A percentile compares a stretch with the other conserved stretches of the same genome.
These are phyloP conservation scores for Eutrema japonicum DNA, from an alignment of 345 rosid genomes.

Conservation along the genomic window DNA sequence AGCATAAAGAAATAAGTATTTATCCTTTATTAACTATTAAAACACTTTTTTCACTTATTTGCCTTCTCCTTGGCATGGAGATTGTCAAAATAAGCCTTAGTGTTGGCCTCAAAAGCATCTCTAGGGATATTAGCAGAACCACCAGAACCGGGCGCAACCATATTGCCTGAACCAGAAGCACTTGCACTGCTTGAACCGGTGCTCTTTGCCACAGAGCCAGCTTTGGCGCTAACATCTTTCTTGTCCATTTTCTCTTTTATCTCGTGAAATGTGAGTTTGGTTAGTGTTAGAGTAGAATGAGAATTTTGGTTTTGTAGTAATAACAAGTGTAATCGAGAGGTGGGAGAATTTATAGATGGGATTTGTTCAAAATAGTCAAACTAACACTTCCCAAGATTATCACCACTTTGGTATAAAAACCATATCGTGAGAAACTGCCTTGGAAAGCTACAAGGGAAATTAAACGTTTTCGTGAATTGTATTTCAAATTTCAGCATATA, in stretches of 20 bases:
- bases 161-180: slow-evolving; percentile 7
- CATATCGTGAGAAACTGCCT: background rate
- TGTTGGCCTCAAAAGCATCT: slow-evolving; percentile 8
- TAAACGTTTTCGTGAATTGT: background rate
- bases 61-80: slow-evolving; percentile 28
- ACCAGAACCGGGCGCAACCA: slow-evolving; percentile 25
- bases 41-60: slow-evolving; percentile 1
- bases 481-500: background rate
- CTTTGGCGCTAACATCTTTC: background rate
- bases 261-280: background rate
- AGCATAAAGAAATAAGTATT: slow-evolving; percentile 16
- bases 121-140: slow-evolving; percentile 8
- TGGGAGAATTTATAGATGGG: background rate
- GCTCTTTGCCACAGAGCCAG: background rate
- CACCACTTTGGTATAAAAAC: background rate
- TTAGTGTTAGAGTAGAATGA: background rate
- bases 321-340: background rate
- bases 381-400: background rate
- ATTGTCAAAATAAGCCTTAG: slow-evolving; percentile 25
- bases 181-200: background rate
- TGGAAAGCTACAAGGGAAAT: background rate
- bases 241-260: slow-evolving; percentile 5
- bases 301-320: background rate
- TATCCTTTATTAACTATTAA: background rate
- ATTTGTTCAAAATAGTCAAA: background rate